These are phyloP conservation scores for Yamadazyma spencermartinsiae DNA, from an alignment of 1,139 yeast species.

Conservation along the genomic window DNA sequence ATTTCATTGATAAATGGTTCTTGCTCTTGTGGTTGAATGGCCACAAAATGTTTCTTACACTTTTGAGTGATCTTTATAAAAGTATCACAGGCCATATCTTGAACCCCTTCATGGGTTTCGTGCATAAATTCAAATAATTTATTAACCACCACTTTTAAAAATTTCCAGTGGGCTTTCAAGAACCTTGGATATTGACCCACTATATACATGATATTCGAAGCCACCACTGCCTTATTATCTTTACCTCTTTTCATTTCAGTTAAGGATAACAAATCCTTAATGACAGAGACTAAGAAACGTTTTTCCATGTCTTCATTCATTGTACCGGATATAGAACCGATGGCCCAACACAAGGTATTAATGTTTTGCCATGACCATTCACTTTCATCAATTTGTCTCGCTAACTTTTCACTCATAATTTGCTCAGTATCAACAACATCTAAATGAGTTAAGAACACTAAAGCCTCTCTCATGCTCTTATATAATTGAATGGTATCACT, in stretches of 20 bases:
- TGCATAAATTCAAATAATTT: constrained; percentile 98
- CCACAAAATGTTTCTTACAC: constrained; percentile 94
- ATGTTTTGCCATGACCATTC: constrained; percentile 99
- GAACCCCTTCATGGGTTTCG: constrained; percentile 99
- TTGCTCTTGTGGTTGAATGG: constrained; percentile 79
- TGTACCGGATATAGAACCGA: constrained; percentile 97
- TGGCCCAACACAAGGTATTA: constrained; percentile 98
- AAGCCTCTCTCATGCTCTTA: constrained; percentile 92
- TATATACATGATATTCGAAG: constrained; percentile 97
- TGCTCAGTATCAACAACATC: constrained; percentile 92
- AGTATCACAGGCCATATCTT: constrained; percentile 99
- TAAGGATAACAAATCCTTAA: constrained; percentile 83
- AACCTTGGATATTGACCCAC: constrained; percentile 99
- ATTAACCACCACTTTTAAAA: constrained; percentile 90
- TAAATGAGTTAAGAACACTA: constrained; percentile 92
- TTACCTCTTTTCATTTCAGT: constrained; percentile 97
- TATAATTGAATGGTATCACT: constrained; percentile 94
- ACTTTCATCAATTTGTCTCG: constrained; percentile 89
- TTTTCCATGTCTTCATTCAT: constrained; percentile 99
- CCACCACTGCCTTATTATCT: constrained; percentile 98
- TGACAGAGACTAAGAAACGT: constrained; percentile 86
- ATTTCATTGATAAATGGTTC: constrained; percentile 94
- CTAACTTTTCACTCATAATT: constrained; percentile 88
- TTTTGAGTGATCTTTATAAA: constrained; percentile 92
- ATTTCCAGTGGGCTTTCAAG: constrained; percentile 97